phyloP scores from a whole-genome alignment of 2,329 filamentous ascomycete species.

The Hypoxylon sp. region DNA sequence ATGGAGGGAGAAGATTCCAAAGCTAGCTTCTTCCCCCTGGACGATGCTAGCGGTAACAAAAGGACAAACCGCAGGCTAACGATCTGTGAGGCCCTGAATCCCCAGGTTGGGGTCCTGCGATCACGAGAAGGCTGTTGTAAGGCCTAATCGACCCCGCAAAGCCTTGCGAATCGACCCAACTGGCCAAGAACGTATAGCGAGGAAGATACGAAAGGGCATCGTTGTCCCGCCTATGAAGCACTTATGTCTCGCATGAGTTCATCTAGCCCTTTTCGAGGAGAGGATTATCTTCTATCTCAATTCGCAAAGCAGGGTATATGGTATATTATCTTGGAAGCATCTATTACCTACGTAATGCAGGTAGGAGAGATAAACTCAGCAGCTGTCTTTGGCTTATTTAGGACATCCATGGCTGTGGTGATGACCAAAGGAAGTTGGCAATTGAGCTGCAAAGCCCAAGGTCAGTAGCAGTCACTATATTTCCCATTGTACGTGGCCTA shows the following conservation, averaged over 20 bases:
- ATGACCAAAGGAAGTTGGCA: background rate
- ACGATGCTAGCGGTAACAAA: constrained; percentile 55
- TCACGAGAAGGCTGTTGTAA: constrained; percentile 69
- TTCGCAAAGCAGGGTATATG: background rate
- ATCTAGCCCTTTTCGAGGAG: background rate
- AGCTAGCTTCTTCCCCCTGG: constrained; percentile 70
- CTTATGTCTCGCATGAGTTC: no score
- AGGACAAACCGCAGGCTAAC: constrained; percentile 65
- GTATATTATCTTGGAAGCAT: background rate
- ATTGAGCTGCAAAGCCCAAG: background rate
- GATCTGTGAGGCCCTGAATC: constrained; percentile 77
- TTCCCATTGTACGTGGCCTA: background rate
- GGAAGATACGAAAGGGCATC: background rate
- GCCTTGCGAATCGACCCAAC: constrained; percentile 46
- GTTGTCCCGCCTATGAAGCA: background rate
- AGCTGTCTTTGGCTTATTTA: background rate
- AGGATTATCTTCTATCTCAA: background rate
- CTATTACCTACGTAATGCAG: background rate
- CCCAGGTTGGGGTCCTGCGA: constrained; percentile 78
- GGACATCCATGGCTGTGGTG: background rate
- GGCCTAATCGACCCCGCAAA: constrained; percentile 67
- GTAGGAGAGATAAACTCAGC: background rate
- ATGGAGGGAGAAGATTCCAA: constrained; percentile 79
- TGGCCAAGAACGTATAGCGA: constrained; percentile 9
- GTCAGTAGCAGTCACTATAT: background rate